Evolutionary conservation across 208 protist genomes (phyloP).

Genomic region (Wallacemonas collosoma): DNA sequence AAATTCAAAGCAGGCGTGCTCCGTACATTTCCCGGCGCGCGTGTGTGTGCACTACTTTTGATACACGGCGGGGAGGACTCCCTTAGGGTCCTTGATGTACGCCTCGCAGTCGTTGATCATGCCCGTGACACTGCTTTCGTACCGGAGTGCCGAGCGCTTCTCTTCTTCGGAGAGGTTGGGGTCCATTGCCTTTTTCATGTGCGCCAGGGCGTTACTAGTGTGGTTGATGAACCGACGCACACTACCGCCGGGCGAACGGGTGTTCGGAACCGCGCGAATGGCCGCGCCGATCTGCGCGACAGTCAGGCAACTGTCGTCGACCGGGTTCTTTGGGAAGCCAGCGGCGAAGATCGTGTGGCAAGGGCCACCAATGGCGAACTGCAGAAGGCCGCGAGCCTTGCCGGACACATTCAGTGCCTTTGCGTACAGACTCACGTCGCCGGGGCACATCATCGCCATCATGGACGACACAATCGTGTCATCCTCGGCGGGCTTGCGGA

Average conservation of each 20-base stretch:
- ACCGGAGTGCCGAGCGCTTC: slow-evolving; percentile 27
- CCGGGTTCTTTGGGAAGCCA: slow-evolving; percentile 30
- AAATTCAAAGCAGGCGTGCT: too few species aligned
- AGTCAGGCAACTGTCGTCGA: slow-evolving; percentile 38
- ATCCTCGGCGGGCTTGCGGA: slow-evolving; percentile 23
- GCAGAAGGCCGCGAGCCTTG: slow-evolving; percentile 33
- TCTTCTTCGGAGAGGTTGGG: slow-evolving; percentile 26
- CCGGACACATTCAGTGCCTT: slow-evolving; percentile 18
- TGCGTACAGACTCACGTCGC: slow-evolving; percentile 33
- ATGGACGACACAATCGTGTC: slow-evolving; percentile 41
- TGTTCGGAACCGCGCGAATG: slow-evolving; percentile 26
- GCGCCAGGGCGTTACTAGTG: slow-evolving; percentile 23
- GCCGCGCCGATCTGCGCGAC: slow-evolving; percentile 27
- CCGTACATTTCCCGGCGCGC: too few species aligned
- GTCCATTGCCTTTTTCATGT: slow-evolving; percentile 23
- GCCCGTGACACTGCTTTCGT: slow-evolving; percentile 29
- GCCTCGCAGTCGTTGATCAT: slow-evolving; percentile 29
- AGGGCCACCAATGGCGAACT: slow-evolving; percentile 32
- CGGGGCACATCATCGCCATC: slow-evolving; percentile 33
- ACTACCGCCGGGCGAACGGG: slow-evolving; percentile 27
- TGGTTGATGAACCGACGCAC: slow-evolving; percentile 35
- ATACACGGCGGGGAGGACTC: slow-evolving; percentile 31
- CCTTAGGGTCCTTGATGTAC: slow-evolving; percentile 30
- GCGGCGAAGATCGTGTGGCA: slow-evolving; percentile 37
- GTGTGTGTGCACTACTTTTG: slow-evolving; percentile 19